Evolutionary conservation across 2,329 filamentous ascomycete species (phyloP).

Genomic region (Ceratocystis papillata): DNA sequence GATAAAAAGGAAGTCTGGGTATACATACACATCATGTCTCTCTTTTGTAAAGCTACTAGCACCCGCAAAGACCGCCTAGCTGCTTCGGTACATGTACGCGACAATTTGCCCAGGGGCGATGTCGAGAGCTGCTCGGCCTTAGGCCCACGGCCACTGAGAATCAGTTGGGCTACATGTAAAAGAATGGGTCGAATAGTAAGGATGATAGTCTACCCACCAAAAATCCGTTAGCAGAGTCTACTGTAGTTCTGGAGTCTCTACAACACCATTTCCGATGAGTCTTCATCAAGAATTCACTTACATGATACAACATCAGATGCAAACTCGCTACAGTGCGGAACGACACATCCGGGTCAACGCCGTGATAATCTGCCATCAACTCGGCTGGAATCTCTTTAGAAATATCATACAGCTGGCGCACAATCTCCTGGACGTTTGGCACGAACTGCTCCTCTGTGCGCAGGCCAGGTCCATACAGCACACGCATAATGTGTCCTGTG

Average conservation of each 20-base stretch:
- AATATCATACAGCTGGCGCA: constrained; percentile 27
- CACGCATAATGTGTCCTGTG: constrained; percentile 28
- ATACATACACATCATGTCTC: constrained; percentile 29
- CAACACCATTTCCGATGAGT: neutral
- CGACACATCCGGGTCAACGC: constrained; percentile 27
- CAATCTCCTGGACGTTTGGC: constrained; percentile 30
- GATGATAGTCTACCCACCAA: constrained; percentile 28
- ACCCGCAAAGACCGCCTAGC: constrained; percentile 29
- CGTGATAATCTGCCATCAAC: constrained; percentile 26
- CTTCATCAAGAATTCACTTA: constrained; percentile 13
- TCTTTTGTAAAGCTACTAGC: constrained; percentile 29
- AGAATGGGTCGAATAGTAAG: constrained; percentile 30
- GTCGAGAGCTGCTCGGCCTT: constrained; percentile 27
- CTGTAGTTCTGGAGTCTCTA: neutral
- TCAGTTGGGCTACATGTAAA: constrained; percentile 29
- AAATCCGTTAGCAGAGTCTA: neutral
- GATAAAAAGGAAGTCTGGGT: neutral
- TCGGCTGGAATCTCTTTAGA: constrained; percentile 26
- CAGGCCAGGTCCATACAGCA: constrained; percentile 30
- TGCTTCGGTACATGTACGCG: constrained; percentile 29
- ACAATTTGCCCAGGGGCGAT: constrained; percentile 28
- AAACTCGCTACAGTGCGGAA: constrained; percentile 30
- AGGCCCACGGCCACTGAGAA: constrained; percentile 27
- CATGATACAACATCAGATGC: constrained; percentile 31
- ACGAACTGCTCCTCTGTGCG: constrained; percentile 30